Evolutionary conservation across 805 yeast genomes (phyloP), one percentile per base, ranked within the genome.

Genomic region (Wickerhamomyces hampshirensis): DNA sequence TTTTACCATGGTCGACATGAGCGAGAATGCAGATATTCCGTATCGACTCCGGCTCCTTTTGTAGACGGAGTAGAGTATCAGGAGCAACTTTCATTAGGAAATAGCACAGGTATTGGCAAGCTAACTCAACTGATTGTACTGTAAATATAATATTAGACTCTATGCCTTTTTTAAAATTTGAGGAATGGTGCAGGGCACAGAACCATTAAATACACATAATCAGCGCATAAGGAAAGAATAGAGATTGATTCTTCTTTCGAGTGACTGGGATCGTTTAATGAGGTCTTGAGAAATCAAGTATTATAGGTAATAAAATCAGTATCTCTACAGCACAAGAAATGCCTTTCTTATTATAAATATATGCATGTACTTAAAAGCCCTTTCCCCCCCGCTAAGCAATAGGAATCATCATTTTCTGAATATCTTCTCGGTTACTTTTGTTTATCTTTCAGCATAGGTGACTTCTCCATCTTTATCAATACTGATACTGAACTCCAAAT

Each of bases 1-100:
- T 93, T 63, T 93, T 93, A 18, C 99, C 99, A 56, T 93, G 99
- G 59, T 93, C 99, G 17, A 93, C 98, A 61, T 93, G 99, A 0
- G 99, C 99, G 33, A 93, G 69, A 43, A 93, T 87, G 62, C 98
- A 93, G 30, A 93, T 86, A 60, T 93, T 93, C 42, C 98, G 71
- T 21, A 91, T 78, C 42, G 76, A 66, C 12, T 71, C 62, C 0
- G 95, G 78, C 44, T 82, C 74, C 46, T 68, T 68, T 58, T 91
- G 97, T 14, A 88, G 64, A 44, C 74, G 60, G 23, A 73, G 68
- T 23, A 87, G 71, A 21, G 80, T 78, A 27, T 76, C 80, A 5
- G 82, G 69, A 3, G 84, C 71, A 17, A 85, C 68, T 58, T 73
- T 75, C 75, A 77, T 53, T 10, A 9, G 5, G 23, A 21, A 21